Evolutionary conservation across 257 asterid genomes (phyloP).

Genomic region (Solanum rostratum): DNA sequence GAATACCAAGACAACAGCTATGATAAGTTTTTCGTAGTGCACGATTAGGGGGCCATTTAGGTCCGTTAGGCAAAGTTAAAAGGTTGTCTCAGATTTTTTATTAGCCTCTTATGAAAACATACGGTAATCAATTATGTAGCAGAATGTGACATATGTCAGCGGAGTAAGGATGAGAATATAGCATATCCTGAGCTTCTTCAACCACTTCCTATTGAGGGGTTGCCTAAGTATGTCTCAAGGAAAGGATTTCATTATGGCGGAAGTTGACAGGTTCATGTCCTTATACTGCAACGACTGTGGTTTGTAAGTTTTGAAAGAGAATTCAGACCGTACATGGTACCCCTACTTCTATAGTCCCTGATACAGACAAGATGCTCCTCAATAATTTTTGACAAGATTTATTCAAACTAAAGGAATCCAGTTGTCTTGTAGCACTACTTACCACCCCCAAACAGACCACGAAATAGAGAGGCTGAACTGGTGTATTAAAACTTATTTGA

Average conservation of each 20-base stretch:
- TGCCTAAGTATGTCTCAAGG: neutral
- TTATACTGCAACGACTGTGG: neutral
- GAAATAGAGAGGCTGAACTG: neutral
- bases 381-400: neutral
- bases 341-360: neutral
- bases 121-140: no score
- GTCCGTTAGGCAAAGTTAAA: no score
- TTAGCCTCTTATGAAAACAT: no score
- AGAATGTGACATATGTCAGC: no score
- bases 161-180: no score
- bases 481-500: neutral
- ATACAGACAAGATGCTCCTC: neutral
- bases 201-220: neutral
- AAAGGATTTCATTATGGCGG: neutral
- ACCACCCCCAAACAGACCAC: neutral
- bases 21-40: no score
- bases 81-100: no score
- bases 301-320: neutral
- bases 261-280: neutral
- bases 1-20: no score
- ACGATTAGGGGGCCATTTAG: no score
- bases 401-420: neutral
- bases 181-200: no score
- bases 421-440: neutral
- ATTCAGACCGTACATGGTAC: neutral